Base-by-base conservation (phyloP, 768 basidiomycete species). In the Porphyrellus cyaneotinctus region DNA sequence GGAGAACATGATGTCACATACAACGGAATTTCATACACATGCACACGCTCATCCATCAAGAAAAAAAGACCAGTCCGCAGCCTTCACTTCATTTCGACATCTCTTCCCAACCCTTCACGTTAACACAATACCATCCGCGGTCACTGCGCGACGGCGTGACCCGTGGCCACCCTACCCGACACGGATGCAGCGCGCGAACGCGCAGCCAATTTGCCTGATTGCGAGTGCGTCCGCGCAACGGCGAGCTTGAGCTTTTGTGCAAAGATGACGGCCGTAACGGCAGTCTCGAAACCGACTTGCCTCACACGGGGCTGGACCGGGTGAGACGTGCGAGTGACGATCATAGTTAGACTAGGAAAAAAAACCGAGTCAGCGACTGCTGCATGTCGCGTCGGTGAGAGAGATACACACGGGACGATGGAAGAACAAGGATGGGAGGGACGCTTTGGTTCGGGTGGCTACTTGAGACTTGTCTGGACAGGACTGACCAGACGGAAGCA, bases 241-340 rank as follows among this genome's bases (percentile, higher is more conserved):
- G 60, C 53, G 22, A 47, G 41, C 54, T 64, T 62, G 39, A 64
- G 63, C 42, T 55, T 64, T 18, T 59, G 57, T 6, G 59, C 47
- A 49, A 64, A 64, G 49, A 64, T 41, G 46, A 62, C 44, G 0
- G 60, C 63, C 17, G 51, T 59, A 33, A 64, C 63, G 7, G 53
- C 63, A 15, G 60, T 64, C 53, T 62, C 57, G 18, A 64, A 64
- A 41, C 63, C 52, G 32, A 62, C 60, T 32, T 49, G 52, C 13
- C 60, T 58, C 37, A 9, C 48, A 28, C 26, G 26, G 9, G 26
- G 4, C n/a, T n/a, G n/a, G 26, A 28, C 9, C 26, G 26, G 26
- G 26, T 4, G 26, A 28, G 26, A 4, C 26, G 26, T 28, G 26
- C 26, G 26, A 28, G 26, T 28, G 26, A 28, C 9, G 26, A 28